Conservation (phyloP, 345 rosid species). For the Camelina laxa region DNA sequence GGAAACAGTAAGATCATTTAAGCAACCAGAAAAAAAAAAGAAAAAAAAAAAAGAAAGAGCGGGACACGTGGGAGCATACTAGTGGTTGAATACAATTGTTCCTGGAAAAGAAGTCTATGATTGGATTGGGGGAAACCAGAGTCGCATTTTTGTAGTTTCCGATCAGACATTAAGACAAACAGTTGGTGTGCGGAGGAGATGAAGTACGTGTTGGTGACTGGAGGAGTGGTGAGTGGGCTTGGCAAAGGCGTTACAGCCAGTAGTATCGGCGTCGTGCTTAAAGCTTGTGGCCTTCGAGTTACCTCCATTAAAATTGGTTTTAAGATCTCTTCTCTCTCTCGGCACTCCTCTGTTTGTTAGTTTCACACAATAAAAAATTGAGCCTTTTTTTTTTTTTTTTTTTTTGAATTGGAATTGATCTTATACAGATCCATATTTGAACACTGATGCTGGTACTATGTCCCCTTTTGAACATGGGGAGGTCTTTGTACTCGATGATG, state of each 20-base stretch:
- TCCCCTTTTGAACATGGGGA: slow-evolving; percentile 98
- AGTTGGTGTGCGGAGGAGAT: slow-evolving; percentile 54
- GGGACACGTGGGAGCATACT: slow-evolving; percentile 9
- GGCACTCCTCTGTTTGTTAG: background rate
- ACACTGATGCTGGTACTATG: slow-evolving; percentile 98
- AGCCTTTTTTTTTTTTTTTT: background rate
- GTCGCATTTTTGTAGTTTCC: background rate
- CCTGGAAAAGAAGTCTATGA: background rate
- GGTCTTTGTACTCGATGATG: slow-evolving; percentile 96
- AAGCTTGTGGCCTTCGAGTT: slow-evolving; percentile 93
- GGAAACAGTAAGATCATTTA: too few relatives aligned
- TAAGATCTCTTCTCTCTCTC: slow-evolving; percentile 19
- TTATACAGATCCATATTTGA: slow-evolving; percentile 73
- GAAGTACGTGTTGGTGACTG: slow-evolving; percentile 95
- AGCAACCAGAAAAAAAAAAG: too few relatives aligned
- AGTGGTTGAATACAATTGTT: background rate
- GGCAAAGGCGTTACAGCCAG: slow-evolving; percentile 99
- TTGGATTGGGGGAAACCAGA: slow-evolving; percentile 2
- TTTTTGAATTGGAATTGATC: background rate
- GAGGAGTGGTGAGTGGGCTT: slow-evolving; percentile 98
- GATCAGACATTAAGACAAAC: slow-evolving; percentile 57
- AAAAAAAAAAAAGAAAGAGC: too few relatives aligned
- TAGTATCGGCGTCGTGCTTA: slow-evolving; percentile 94
- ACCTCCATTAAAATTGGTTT: slow-evolving; percentile 97
- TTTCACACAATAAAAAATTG: slow-evolving; percentile 13